Percentiles rank a stretch among this genome's conserved stretches.
phyloP scores from a whole-genome alignment of 805 yeast species.

The Torulaspora microellipsoides region DNA sequence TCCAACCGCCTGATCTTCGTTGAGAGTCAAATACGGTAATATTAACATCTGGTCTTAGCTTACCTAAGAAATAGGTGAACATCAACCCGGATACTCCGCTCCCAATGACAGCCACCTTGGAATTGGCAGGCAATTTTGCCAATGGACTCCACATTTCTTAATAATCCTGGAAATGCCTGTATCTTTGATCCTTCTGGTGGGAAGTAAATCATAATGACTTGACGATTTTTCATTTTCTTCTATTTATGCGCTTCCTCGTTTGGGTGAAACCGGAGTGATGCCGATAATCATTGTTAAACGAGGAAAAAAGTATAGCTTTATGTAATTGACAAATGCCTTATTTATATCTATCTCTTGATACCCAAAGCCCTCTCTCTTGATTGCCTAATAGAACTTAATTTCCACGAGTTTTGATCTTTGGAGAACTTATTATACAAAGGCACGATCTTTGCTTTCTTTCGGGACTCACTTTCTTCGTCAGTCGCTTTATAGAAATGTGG shows the following conservation, averaged over 20 bases:
- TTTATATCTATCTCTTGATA: slow-evolving; percentile 18
- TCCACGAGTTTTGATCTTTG: slow-evolving; percentile 67
- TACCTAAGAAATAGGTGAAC: slow-evolving; percentile 61
- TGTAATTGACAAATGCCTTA: too few species aligned
- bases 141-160: slow-evolving; percentile 17
- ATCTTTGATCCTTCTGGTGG: too few species aligned
- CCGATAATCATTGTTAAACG: too few species aligned
- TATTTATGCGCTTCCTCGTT: slow-evolving; percentile 1
- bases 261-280: background rate
- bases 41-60: slow-evolving; percentile 70
- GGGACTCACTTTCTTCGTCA: slow-evolving; percentile 49
- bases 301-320: too few species aligned
- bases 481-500: slow-evolving; percentile 69
- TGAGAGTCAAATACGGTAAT: slow-evolving; percentile 59
- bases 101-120: slow-evolving; percentile 70
- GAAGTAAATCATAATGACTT: too few species aligned
- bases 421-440: slow-evolving; percentile 65
- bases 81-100: slow-evolving; percentile 86
- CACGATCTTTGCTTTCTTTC: slow-evolving; percentile 59
- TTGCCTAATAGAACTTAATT: slow-evolving; percentile 49
- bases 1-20: slow-evolving; percentile 72
- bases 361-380: slow-evolving; percentile 32
- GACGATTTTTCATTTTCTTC: background rate
- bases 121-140: slow-evolving; percentile 24
- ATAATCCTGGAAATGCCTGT: too few species aligned